Evolutionary conservation across 345 rosid species (phyloP), one percentile per base, ranked within the genome.

Genomic region (Pelargonium nanum): DNA sequence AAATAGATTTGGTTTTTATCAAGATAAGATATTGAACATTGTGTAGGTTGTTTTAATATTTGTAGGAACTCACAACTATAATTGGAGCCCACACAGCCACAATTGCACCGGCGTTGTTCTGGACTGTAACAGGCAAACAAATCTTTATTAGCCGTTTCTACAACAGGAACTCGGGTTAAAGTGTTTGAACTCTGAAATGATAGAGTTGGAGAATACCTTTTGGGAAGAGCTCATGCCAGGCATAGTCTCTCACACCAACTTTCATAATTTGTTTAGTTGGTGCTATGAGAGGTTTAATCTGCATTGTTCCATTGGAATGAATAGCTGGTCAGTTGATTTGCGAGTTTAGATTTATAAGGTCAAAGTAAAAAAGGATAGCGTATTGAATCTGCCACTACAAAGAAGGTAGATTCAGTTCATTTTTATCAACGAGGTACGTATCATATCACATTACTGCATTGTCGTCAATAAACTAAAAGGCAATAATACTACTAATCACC

Each of bases 61-160:
- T 22, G 22, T 1, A 20, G 68, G 60, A 55, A 79, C 98, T 92
- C 67, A 92, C 98, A 73, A 92, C 80, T 63, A 87, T 81, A 66
- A 92, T 83, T 20, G 98, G 98, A 68, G 95, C 74, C 98, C 98
- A 92, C 66, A 92, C 84, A 53, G 98, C 98, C 60, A 80, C 79
- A 68, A 92, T 81, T 24, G 96, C 95, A 74, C 91, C 96, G 59
- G 82, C 87, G 78, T 92, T 92, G 61, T 79, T 92, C 74, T 83
- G 85, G 56, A 86, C 98, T 92, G 75, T 55, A 68, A 65, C 12
- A 72, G 32, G 55, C 61, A 66, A 69, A 70, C 20, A 63, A 40
- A 19, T 21, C n/a, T 63, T 52, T 26, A 2, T 68, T 63, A 72
- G 68, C 60, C 17, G 26, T 65, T 60, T 26, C 25, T 19, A 57